These are phyloP conservation scores for Dothiorella sarmentorum DNA, from an alignment of 2,329 filamentous ascomycete genomes.

Conservation along the genomic window DNA sequence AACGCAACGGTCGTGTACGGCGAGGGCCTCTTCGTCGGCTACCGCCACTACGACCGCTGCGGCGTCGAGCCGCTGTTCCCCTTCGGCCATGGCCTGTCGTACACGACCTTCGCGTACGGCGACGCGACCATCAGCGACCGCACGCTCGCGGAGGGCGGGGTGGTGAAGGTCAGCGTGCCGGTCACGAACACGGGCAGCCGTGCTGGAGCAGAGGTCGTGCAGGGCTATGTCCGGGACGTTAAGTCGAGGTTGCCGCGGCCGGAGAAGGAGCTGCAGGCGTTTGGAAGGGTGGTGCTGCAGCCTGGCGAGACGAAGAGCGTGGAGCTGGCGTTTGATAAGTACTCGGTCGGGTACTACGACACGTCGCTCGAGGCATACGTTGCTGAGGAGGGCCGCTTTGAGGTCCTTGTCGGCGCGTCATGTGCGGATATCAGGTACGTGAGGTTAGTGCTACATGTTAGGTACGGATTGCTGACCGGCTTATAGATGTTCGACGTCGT, in stretches of 20 bases:
- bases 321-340: conserved; percentile 39
- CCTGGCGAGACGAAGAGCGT: conserved; percentile 37
- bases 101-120: conserved; percentile 68
- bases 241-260: conserved; percentile 62
- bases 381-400: conserved; percentile 62
- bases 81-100: conserved; percentile 76
- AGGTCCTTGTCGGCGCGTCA: conserved; percentile 59
- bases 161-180: conserved; percentile 47
- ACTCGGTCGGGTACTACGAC: conserved; percentile 60
- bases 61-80: conserved; percentile 58
- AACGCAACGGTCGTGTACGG: conserved; percentile 66
- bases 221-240: conserved; percentile 64
- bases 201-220: conserved; percentile 62
- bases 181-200: conserved; percentile 57
- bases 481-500: conserved; percentile 31
- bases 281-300: conserved; percentile 46
- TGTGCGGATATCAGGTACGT: conserved; percentile 61
- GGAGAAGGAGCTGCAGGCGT: conserved; percentile 68
- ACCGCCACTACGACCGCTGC: conserved; percentile 65
- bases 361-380: conserved; percentile 59
- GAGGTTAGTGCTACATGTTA: neutral
- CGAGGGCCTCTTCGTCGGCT: conserved; percentile 71
- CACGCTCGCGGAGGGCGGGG: neutral
- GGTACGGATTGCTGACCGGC: neutral
- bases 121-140: conserved; percentile 19